Conservation (phyloP, 2,329 filamentous ascomycete species). For the Scedosporium boydii region DNA sequence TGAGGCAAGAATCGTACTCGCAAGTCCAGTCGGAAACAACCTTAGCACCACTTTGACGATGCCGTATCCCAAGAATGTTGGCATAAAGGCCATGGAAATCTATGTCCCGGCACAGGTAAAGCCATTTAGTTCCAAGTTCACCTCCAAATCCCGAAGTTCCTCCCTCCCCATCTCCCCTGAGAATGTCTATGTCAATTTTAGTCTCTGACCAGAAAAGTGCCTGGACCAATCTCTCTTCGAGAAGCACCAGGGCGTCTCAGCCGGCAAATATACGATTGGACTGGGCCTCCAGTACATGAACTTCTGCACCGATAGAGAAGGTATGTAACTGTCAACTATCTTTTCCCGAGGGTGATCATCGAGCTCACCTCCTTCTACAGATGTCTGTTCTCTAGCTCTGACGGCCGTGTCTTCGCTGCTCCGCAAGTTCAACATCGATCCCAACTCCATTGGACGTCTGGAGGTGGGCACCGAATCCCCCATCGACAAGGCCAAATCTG, state of each 20-base stretch:
- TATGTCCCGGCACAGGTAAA: conserved; percentile 75
- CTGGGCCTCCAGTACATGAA: conserved; percentile 86
- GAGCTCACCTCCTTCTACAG: conserved; percentile 29
- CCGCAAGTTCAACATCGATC: conserved; percentile 74
- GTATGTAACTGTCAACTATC: conserved; percentile 19
- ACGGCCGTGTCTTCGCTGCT: conserved; percentile 70
- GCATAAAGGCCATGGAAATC: conserved; percentile 87
- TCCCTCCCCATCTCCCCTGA: background rate
- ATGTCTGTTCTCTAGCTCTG: conserved; percentile 79
- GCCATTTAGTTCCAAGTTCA: too few species aligned
- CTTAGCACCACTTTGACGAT: conserved; percentile 44
- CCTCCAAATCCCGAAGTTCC: conserved; percentile 22
- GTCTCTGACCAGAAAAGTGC: conserved; percentile 43
- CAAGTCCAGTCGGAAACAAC: background rate
- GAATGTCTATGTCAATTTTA: background rate
- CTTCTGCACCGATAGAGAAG: conserved; percentile 71
- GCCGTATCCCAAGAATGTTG: conserved; percentile 73
- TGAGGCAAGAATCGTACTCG: too few species aligned
- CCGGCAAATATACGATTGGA: conserved; percentile 84
- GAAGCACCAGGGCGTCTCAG: conserved; percentile 73
- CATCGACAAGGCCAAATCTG: conserved; percentile 83
- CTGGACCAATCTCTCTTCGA: conserved; percentile 76
- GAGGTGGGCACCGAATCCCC: conserved; percentile 82
- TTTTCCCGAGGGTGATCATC: conserved; percentile 11
- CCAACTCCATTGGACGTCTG: conserved; percentile 66